Base-by-base conservation (phyloP, 2,329 filamentous ascomycete species). In the Coleophoma eucalyptorum region DNA sequence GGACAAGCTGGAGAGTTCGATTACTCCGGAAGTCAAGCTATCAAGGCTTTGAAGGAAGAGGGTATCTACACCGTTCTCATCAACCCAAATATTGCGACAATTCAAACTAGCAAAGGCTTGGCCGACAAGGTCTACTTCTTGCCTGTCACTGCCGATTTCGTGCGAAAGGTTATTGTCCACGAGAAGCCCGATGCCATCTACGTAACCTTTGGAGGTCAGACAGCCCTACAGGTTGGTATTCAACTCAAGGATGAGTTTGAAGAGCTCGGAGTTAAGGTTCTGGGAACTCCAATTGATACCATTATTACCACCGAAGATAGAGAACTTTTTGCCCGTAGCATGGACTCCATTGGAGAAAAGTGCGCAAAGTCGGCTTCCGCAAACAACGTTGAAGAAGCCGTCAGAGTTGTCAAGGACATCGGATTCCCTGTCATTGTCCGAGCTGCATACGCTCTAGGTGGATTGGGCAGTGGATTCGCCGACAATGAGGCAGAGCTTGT, bases 111-210 rank as follows among this genome's bases (percentile, higher is more conserved):
- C 48, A 97, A 97, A 74, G 94, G 94, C 58, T 77, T 99, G 48
- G 94, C 94, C 13, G 94, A 99, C 72, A 97, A 97, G 77, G 94
- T 99, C 47, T 99, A 97, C 74, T 99, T 97, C 79, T 78, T 97
- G 41, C 94, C 94, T 1, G 94, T 99, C 67, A 97, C 92, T 55
- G 89, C 93, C 52, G 93, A 97, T 49, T 97, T 97, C 60, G 94
- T 99, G 41, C 89, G 93, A 67, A 97, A 97, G 74, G 92, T 99
- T 67, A 97, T 99, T 67, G 80, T 90, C 67, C 88, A 96, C 64
- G 94, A 99, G 75, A 84, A 87, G 31, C 94, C 94, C 0, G 94
- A 99, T 74, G 90, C 91, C 52, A 97, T 99, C 62, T 99, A 97
- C 69, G 89, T 92, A 61, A 97, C 94, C 2, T 99, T 99, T 60